Evolutionary conservation across 768 basidiomycete species (phyloP).

Genomic region (Auricularia cornea): DNA sequence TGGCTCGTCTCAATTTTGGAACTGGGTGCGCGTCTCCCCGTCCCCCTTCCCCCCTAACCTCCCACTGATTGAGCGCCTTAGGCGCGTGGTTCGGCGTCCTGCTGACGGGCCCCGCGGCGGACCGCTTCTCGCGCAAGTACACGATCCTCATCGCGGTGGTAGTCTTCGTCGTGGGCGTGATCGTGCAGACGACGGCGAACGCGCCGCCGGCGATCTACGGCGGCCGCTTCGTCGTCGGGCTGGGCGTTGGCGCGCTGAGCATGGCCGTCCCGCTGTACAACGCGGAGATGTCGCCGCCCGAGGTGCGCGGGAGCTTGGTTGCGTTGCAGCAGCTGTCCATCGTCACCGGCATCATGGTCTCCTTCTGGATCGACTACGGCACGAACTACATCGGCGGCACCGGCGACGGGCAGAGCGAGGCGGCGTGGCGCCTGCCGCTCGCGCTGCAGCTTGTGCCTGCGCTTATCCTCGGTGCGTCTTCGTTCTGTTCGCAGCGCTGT

Average conservation of each 20-base stretch:
- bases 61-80: not conserved
- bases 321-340: constrained; percentile 78
- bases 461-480: constrained; percentile 42
- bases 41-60: not conserved
- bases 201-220: constrained; percentile 57
- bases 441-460: constrained; percentile 70
- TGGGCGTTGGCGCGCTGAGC: constrained; percentile 72
- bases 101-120: constrained; percentile 62
- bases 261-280: constrained; percentile 84
- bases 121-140: constrained; percentile 66
- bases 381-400: constrained; percentile 62
- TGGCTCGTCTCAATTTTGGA: constrained; percentile 71
- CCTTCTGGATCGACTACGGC: constrained; percentile 40
- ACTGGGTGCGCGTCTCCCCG: constrained; percentile 30
- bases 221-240: constrained; percentile 68
- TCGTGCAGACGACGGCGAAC: constrained; percentile 58
- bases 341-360: constrained; percentile 69
- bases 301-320: constrained; percentile 73
- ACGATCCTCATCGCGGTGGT: constrained; percentile 54
- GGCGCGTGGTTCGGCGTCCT: constrained; percentile 69
- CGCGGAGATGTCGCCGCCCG: constrained; percentile 59
- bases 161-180: constrained; percentile 62
- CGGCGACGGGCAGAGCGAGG: constrained; percentile 33
- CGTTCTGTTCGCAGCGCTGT: too few species aligned
- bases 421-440: constrained; percentile 70